Evolutionary conservation across 1,284 basidiomycete genomes (phyloP).

Genomic region (Pseudozyma sp.): DNA sequence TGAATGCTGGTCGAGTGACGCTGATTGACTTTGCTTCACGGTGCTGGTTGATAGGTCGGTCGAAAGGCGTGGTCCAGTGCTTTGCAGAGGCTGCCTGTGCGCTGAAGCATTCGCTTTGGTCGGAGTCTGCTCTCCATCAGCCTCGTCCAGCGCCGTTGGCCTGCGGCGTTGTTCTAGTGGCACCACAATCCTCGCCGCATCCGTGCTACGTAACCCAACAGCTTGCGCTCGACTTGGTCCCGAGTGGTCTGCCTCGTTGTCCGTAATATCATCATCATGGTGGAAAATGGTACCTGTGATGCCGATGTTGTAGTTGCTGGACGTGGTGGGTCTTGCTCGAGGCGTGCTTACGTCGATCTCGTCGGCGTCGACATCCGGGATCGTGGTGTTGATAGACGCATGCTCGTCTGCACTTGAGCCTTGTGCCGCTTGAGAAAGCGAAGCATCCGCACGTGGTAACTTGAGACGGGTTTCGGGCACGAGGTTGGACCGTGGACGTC

Average conservation of each 20-base stretch:
- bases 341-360: constrained; percentile 50
- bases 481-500: constrained; percentile 22
- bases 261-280: constrained; percentile 36
- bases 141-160: constrained; percentile 16
- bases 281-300: constrained; percentile 44
- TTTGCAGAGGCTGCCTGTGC: constrained; percentile 3
- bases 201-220: background rate
- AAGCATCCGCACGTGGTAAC: background rate
- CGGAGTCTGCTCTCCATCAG: constrained; percentile 43
- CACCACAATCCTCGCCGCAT: constrained; percentile 15
- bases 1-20: background rate
- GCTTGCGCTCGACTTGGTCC: background rate
- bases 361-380: constrained; percentile 19
- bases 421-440: background rate
- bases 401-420: background rate
- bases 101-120: constrained; percentile 26
- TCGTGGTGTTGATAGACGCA: background rate
- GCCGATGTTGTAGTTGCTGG: constrained; percentile 34
- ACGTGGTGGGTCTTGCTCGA: constrained; percentile 33
- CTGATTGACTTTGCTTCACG: background rate
- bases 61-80: background rate
- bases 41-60: background rate
- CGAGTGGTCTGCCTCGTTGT: constrained; percentile 25
- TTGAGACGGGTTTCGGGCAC: background rate
- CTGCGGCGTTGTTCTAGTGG: constrained; percentile 29